Base-by-base conservation (phyloP, 768 basidiomycete genomes). In the Boletellus ananiceps region DNA sequence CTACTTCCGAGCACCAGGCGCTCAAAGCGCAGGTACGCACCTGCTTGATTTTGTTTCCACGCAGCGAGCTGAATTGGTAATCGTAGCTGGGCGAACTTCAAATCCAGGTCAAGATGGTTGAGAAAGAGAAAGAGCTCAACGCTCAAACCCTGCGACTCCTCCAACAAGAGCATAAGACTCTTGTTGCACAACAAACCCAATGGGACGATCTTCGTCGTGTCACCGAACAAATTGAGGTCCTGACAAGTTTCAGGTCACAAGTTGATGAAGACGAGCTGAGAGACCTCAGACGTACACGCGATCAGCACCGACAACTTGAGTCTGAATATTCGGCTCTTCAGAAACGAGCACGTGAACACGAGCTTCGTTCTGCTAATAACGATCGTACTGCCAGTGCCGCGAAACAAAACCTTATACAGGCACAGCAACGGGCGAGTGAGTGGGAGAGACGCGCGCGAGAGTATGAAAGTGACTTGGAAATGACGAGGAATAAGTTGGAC, bases 371-470 rank as follows among this genome's bases (percentile, higher is more conserved):
- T 3, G 61, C 73, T 23, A 84, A 79, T 57, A 80, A 71, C 57
- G 88, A 92, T 40, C 79, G 81, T 45, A 70, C 81, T 11, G 73
- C 81, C 1, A 68, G 68, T 19, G 67, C 81, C 15, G 74, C 80
- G 3, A 79, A 80, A 37, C 82, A 88, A 62, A 84, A 68, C 62
- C 74, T 91, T 25, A 67, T 76, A 18, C 82, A 86, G 54, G 83
- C 85, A 18, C 85, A 91, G 52, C 86, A 89, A 62, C 86, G 86
- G 21, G 78, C 86, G 3, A 69, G 78, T 3, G 90, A 93, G 58
- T 91, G 86, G 88, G 90, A 93, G 67, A 78, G 78, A 54, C 83
- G 83, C 19, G 81, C 86, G 16, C 83, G 82, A 58, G 85, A 88
- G 54, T 76, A 77, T 37, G 86, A 89, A 65, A 69, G 72, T 18